Evolutionary conservation across 2,329 filamentous ascomycete genomes (phyloP), one percentile per base, ranked within the genome.

Genomic region (Cladobotryum protrusum): DNA sequence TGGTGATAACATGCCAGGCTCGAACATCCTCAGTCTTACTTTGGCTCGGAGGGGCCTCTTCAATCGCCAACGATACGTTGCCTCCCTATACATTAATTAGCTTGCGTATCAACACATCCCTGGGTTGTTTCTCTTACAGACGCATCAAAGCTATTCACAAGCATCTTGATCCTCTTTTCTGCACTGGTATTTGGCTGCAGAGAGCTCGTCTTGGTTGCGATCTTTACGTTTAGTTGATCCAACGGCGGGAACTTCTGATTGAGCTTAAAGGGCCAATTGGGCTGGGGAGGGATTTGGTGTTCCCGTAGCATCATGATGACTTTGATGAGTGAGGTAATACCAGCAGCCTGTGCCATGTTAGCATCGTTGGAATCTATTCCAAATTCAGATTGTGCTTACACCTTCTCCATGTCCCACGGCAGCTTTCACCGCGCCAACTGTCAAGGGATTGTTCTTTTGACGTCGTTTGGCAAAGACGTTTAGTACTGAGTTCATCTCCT

Each of bases 401-500:
- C 79, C 79, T 57, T 84, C 82, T 18, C 79, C 74, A 59, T 86
- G 83, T 0, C 83, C 83, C 0, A 86, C 67, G 32, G 85, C 86
- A 1, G 80, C 73, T 59, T 87, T 87, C 4, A 82, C 74, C 0
- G 82, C 74, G 3, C 85, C 84, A 0, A 87, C 67, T 54, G 77
- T 77, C 0, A 89, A 68, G 0, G 81, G 76, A n/a, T 75, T 66
- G 45, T 76, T 69, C 0, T 64, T 61, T 7, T 19, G 36, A 9
- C 73, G 67, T 56, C 75, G 73, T 18, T 72, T 69, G 0, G 76
- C 75, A 53, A 78, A 81, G 11, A 75, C 70, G 46, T 74, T 67
- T 2, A 83, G 80, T 42, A 95, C 87, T 0, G 86, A 89, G 1
- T 79, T 73, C 86, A 93, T 92, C 64, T 96, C 90, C 2, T 82